phyloP scores from a whole-genome alignment of 768 basidiomycete species.

The Auriscalpium vulgare region DNA sequence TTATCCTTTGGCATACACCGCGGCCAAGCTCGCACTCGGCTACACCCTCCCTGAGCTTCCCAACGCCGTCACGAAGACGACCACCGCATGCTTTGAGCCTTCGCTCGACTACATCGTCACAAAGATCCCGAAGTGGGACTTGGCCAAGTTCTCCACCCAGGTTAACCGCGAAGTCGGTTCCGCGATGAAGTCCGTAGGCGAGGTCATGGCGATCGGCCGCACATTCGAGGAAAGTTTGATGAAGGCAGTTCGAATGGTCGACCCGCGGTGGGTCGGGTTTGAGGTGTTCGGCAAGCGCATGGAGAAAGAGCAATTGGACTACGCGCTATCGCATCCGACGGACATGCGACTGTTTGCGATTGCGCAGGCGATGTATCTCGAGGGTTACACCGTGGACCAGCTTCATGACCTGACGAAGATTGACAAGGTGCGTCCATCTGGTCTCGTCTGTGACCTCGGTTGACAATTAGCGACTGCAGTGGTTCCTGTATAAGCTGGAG shows the following conservation, averaged over 20 bases:
- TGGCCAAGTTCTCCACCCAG: slow-evolving; percentile 92
- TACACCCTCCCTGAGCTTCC: slow-evolving; percentile 96
- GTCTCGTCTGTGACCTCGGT: not conserved
- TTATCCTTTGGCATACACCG: slow-evolving; percentile 97
- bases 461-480: slow-evolving; percentile 34
- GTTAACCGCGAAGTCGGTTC: slow-evolving; percentile 94
- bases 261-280: slow-evolving; percentile 94
- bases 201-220: slow-evolving; percentile 99
- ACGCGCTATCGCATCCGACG: slow-evolving; percentile 73
- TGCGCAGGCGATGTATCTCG: slow-evolving; percentile 95
- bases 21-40: slow-evolving; percentile 96
- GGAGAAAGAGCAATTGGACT: slow-evolving; percentile 62
- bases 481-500: slow-evolving; percentile 99
- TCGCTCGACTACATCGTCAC: slow-evolving; percentile 99
- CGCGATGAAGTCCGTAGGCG: slow-evolving; percentile 98
- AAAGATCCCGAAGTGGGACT: slow-evolving; percentile 99
- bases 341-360: slow-evolving; percentile 96
- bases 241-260: slow-evolving; percentile 96
- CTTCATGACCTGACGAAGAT: slow-evolving; percentile 96
- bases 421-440: slow-evolving; percentile 58
- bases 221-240: slow-evolving; percentile 98
- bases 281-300: slow-evolving; percentile 82
- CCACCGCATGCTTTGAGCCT: slow-evolving; percentile 98
- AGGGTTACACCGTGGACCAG: slow-evolving; percentile 81
- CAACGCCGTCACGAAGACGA: slow-evolving; percentile 98